Evolutionary conservation across 2,329 filamentous ascomycete species (phyloP).

Genomic region (Microsporum canis): DNA sequence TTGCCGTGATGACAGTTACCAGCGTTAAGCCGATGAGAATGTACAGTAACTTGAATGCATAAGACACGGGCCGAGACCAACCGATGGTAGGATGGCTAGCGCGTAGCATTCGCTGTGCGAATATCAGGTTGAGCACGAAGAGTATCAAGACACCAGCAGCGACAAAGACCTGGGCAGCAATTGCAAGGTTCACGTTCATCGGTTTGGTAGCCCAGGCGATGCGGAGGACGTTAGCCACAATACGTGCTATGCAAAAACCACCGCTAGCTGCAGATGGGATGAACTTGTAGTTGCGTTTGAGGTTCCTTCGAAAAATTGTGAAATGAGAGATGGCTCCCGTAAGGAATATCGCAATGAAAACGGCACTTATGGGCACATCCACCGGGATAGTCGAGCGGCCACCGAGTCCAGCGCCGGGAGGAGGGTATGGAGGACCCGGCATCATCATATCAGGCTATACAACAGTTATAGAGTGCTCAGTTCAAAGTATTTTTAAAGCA

Average conservation of each 20-base stretch:
- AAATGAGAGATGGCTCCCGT: slow-evolving; percentile 34
- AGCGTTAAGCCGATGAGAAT: slow-evolving; percentile 48
- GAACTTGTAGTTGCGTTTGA: slow-evolving; percentile 37
- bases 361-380: slow-evolving; percentile 54
- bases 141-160: slow-evolving; percentile 63
- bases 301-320: slow-evolving; percentile 36
- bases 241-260: slow-evolving; percentile 42
- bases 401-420: slow-evolving; percentile 24
- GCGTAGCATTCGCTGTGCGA: slow-evolving; percentile 62
- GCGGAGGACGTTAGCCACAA: slow-evolving; percentile 38
- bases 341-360: slow-evolving; percentile 46
- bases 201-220: slow-evolving; percentile 44
- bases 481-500: not conserved
- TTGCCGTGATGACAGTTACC: slow-evolving; percentile 53
- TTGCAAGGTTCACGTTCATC: slow-evolving; percentile 38
- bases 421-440: slow-evolving; percentile 22
- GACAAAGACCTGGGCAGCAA: slow-evolving; percentile 57
- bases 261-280: slow-evolving; percentile 35
- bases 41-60: slow-evolving; percentile 49
- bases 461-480: not conserved
- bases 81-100: slow-evolving; percentile 60
- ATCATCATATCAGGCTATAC: not conserved
- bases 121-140: slow-evolving; percentile 67
- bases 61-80: slow-evolving; percentile 48
- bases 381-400: slow-evolving; percentile 44